phyloP scores from a whole-genome alignment of 2,329 filamentous ascomycete genomes.

The Colletotrichum godetiae region DNA sequence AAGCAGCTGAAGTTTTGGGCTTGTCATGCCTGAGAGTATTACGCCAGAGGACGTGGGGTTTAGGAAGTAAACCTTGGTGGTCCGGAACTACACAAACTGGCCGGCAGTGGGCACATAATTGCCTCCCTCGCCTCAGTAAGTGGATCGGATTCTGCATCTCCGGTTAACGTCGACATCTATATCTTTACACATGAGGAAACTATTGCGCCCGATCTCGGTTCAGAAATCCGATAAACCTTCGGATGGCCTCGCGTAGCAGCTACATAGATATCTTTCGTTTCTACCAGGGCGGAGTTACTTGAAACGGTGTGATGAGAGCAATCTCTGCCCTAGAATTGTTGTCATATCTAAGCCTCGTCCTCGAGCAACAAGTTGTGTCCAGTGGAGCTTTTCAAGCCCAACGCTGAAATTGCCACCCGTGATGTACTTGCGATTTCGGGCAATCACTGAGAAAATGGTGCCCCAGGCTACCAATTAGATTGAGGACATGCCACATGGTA shows the following conservation, averaged over 20 bases:
- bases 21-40: background rate
- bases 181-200: slow-evolving; percentile 3
- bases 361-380: background rate
- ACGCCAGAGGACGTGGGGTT: slow-evolving; percentile 11
- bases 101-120: background rate
- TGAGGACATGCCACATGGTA: background rate
- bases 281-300: background rate
- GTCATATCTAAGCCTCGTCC: background rate
- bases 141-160: slow-evolving; percentile 30
- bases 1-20: background rate
- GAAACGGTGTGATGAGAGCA: background rate
- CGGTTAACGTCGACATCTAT: slow-evolving; percentile 17
- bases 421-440: background rate
- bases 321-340: background rate
- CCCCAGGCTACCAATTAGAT: background rate
- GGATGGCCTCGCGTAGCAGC: background rate
- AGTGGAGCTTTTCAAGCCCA: background rate
- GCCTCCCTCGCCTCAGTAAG: slow-evolving; percentile 13
- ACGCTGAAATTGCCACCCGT: background rate
- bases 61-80: background rate
- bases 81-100: background rate
- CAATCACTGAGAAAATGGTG: background rate
- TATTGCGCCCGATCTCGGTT: background rate
- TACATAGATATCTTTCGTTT: background rate
- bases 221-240: background rate